Conservation (phyloP, 768 basidiomycete species). For the Agrocybe praecox region DNA sequence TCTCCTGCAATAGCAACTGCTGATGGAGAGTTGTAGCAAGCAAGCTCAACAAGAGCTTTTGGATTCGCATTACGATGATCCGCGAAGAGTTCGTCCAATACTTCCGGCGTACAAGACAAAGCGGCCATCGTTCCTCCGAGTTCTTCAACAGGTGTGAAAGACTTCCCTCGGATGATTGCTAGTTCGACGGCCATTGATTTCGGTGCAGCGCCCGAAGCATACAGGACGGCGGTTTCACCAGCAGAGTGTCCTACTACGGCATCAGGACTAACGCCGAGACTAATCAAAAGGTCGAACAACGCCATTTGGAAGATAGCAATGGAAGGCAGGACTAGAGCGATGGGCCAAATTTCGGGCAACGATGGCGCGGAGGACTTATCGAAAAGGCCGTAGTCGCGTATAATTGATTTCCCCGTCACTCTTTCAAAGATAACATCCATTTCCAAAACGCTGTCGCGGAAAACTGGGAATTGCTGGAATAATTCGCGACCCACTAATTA, state of each 20-base stretch:
- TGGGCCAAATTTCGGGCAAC: constrained; percentile 30
- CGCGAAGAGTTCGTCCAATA: constrained; percentile 26
- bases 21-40: constrained; percentile 39
- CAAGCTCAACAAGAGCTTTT: constrained; percentile 34
- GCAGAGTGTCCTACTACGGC: constrained; percentile 49
- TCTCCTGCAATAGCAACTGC: constrained; percentile 41
- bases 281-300: constrained; percentile 38
- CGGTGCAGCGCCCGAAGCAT: constrained; percentile 43
- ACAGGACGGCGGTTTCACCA: constrained; percentile 46
- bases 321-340: constrained; percentile 40
- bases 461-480: constrained; percentile 33
- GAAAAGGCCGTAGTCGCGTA: constrained; percentile 39
- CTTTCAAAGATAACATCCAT: constrained; percentile 35
- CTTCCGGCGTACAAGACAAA: constrained; percentile 31
- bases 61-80: constrained; percentile 4
- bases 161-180: constrained; percentile 41
- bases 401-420: constrained; percentile 35
- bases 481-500: constrained; percentile 27
- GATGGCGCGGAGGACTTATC: constrained; percentile 8
- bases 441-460: constrained; percentile 38
- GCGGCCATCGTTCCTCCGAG: constrained; percentile 47
- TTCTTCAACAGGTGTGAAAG: constrained; percentile 33
- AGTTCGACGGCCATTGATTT: constrained; percentile 44
- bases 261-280: constrained; percentile 38
- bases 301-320: constrained; percentile 50